Conservation (phyloP, 2,329 filamentous ascomycete species). For the Aspergillus puulaauensis region DNA sequence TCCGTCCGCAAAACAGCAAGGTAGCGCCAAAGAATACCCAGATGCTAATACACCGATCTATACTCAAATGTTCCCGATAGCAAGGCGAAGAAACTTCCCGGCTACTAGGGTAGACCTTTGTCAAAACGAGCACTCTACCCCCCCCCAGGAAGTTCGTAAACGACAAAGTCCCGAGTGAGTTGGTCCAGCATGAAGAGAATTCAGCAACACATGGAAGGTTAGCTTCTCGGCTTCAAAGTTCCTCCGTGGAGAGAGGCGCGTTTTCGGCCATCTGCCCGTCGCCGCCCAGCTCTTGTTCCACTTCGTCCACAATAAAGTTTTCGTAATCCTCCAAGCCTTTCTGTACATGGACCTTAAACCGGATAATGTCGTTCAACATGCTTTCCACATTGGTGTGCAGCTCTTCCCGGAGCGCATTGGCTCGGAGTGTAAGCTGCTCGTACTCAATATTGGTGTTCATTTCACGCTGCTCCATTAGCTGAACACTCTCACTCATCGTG, state of each 20-base stretch:
- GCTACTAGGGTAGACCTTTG: not conserved
- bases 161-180: not conserved
- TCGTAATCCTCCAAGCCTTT: slow-evolving; percentile 92
- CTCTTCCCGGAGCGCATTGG: slow-evolving; percentile 85
- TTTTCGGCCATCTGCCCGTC: slow-evolving; percentile 52
- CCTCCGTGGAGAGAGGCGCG: slow-evolving; percentile 9
- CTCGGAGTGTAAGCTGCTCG: slow-evolving; percentile 83
- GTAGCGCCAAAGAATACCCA: slow-evolving; percentile 1
- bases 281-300: slow-evolving; percentile 78
- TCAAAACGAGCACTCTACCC: not conserved
- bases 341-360: slow-evolving; percentile 97
- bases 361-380: slow-evolving; percentile 95
- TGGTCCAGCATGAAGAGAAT: not conserved
- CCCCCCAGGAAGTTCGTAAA: not conserved
- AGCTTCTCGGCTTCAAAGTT: slow-evolving; percentile 3
- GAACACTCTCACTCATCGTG: slow-evolving; percentile 78
- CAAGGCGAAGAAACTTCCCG: not conserved
- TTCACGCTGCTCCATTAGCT: slow-evolving; percentile 89
- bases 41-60: not conserved
- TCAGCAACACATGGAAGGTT: not conserved
- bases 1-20: not conserved
- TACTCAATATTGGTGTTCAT: slow-evolving; percentile 97
- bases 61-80: not conserved
- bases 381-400: slow-evolving; percentile 95
- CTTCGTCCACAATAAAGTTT: slow-evolving; percentile 85